Conservation (phyloP, 257 asterid genomes). For the Ehretia macrophylla region DNA sequence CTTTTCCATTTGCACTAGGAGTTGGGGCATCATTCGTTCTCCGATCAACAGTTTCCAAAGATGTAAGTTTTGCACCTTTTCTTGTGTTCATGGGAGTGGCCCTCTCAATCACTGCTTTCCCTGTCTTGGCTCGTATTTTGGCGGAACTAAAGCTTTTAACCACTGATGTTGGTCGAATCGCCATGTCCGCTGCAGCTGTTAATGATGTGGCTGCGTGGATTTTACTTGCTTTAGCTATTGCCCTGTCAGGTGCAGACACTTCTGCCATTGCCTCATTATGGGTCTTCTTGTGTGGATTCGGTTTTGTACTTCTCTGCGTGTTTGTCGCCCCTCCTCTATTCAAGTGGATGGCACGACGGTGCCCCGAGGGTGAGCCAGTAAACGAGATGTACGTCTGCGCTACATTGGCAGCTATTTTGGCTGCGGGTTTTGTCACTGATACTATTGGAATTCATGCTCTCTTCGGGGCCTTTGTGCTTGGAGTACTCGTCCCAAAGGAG, state of each 20-base stretch:
- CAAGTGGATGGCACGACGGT: slow-evolving; percentile 25
- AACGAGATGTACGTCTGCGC: slow-evolving; percentile 24
- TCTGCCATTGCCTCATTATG: slow-evolving; percentile 28
- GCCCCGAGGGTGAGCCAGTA: slow-evolving; percentile 31
- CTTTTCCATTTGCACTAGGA: slow-evolving; percentile 24
- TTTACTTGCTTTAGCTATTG: slow-evolving; percentile 29
- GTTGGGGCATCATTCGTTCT: slow-evolving; percentile 28
- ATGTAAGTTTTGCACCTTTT: slow-evolving; percentile 19
- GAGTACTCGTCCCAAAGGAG: slow-evolving; percentile 35
- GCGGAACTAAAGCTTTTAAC: slow-evolving; percentile 35
- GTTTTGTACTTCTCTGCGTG: slow-evolving; percentile 16
- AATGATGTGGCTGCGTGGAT: slow-evolving; percentile 36
- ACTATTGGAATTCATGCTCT: slow-evolving; percentile 34
- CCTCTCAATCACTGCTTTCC: slow-evolving; percentile 38
- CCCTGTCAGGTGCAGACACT: slow-evolving; percentile 19
- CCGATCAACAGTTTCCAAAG: slow-evolving; percentile 18
- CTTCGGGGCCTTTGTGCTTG: slow-evolving; percentile 28
- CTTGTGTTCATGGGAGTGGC: slow-evolving; percentile 33
- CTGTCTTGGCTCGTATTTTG: slow-evolving; percentile 35
- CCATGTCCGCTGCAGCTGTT: slow-evolving; percentile 35
- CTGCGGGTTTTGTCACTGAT: slow-evolving; percentile 28
- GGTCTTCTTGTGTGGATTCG: slow-evolving; percentile 27
- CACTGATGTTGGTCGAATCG: slow-evolving; percentile 30
- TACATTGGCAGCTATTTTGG: slow-evolving; percentile 23
- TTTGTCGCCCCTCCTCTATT: slow-evolving; percentile 25